Conservation (phyloP, 192 early-diverging fungal species). For the Rhizoclosmatium globosum region DNA sequence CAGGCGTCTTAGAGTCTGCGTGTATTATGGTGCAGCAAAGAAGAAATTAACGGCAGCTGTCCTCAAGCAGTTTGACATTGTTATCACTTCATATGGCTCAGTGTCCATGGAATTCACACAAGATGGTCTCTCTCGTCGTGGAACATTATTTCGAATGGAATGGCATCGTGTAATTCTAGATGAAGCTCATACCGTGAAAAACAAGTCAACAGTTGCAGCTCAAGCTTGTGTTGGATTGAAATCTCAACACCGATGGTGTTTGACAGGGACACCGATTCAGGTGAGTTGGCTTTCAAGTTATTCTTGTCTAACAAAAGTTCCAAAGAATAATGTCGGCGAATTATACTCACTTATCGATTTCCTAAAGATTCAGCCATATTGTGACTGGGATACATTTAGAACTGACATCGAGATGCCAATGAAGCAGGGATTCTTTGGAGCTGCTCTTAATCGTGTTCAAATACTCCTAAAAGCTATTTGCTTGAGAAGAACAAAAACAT, state of each 20-base stretch:
- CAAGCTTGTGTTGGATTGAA: conserved; percentile 35
- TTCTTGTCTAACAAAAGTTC: not conserved
- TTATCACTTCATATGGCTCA: conserved; percentile 50
- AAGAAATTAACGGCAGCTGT: conserved; percentile 52
- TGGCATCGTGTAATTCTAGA: conserved; percentile 51
- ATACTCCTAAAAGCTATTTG: conserved; percentile 60
- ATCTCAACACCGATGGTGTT: conserved; percentile 48
- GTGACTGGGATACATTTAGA: conserved; percentile 50
- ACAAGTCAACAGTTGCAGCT: conserved; percentile 42
- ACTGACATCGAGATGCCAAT: conserved; percentile 57
- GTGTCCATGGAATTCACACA: conserved; percentile 49
- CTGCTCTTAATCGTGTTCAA: conserved; percentile 65
- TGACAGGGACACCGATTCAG: conserved; percentile 55
- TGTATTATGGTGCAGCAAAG: conserved; percentile 66
- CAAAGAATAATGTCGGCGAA: conserved; percentile 50
- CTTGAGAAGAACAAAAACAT: conserved; percentile 75
- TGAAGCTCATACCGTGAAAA: conserved; percentile 59
- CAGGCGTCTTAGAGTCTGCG: conserved; percentile 60
- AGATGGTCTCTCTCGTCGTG: conserved; percentile 10
- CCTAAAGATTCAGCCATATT: conserved; percentile 48
- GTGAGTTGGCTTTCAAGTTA: too few relatives aligned
- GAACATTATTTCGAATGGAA: conserved; percentile 39
- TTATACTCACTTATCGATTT: conserved; percentile 50
- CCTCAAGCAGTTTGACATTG: conserved; percentile 52
- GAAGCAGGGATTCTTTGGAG: conserved; percentile 36